Percentiles rank a stretch among this genome's conserved stretches.
These are phyloP conservation scores for Anethum foeniculum DNA, from an alignment of 140 eudicot genomes.

Conservation along the genomic window DNA sequence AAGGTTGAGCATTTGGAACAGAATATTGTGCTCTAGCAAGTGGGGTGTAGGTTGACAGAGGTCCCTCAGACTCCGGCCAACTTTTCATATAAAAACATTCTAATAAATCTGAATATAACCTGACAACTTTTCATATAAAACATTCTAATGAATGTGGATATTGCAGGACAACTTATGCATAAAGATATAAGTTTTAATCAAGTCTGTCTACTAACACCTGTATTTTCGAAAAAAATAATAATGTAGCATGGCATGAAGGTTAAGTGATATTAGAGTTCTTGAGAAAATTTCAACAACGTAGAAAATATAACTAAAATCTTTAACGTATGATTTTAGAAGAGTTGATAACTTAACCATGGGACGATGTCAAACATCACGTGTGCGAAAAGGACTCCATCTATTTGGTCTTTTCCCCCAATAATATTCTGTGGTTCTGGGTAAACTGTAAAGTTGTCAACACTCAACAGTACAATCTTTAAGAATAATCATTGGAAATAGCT, in stretches of 20 bases:
- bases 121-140: not conserved
- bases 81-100: not conserved
- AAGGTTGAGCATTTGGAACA: slow-evolving; percentile 7
- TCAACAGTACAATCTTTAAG: not conserved
- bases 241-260: not conserved
- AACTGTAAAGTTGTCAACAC: not conserved
- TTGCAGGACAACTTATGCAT: not conserved
- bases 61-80: not conserved
- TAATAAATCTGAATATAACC: not conserved
- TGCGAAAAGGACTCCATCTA: not conserved
- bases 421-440: not conserved
- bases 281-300: not conserved
- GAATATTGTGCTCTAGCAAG: slow-evolving; percentile 2
- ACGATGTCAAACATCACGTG: not conserved
- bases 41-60: not conserved
- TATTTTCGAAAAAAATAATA: no score
- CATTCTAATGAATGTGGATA: not conserved
- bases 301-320: not conserved
- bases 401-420: not conserved
- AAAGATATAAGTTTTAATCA: not conserved
- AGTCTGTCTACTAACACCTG: not conserved
- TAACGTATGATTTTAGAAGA: not conserved
- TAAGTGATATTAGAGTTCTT: not conserved
- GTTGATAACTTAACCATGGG: not conserved
- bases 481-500: not conserved